Evolutionary conservation across 257 asterid genomes (phyloP).

Genomic region (Solanum lycopersicoides): DNA sequence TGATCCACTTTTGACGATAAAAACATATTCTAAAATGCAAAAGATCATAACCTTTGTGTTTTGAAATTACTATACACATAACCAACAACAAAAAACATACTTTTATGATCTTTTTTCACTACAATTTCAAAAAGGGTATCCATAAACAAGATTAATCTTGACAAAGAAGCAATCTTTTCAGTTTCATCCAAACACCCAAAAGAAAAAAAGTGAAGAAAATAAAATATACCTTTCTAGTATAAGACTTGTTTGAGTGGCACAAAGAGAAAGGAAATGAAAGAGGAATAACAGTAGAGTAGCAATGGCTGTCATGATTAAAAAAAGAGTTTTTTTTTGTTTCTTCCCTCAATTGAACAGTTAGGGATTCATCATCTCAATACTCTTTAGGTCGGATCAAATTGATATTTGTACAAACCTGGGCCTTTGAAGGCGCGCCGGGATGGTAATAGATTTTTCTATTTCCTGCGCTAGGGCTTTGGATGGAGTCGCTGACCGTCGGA

Average conservation of each 20-base stretch:
- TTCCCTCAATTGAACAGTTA: too few relatives aligned
- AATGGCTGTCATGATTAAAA: constrained; percentile 60
- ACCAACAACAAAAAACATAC: not conserved
- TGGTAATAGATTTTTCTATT: too few relatives aligned
- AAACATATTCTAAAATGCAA: not conserved
- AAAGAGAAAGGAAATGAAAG: constrained; percentile 62
- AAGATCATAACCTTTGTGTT: not conserved
- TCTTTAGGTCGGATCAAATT: too few relatives aligned
- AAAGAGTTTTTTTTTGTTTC: not conserved
- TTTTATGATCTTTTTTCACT: not conserved
- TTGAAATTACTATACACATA: not conserved
- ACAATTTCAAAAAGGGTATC: not conserved
- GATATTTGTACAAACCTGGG: too few relatives aligned
- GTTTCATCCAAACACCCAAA: not conserved
- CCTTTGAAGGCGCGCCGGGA: too few relatives aligned
- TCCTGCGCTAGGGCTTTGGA: too few relatives aligned
- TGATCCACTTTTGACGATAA: not conserved
- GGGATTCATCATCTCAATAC: too few relatives aligned
- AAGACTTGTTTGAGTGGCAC: constrained; percentile 36
- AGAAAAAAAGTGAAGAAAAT: not conserved
- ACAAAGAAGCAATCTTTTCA: not conserved
- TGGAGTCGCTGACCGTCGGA: too few relatives aligned
- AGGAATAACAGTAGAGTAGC: constrained; percentile 75
- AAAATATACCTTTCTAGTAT: constrained; percentile 41
- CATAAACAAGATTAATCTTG: not conserved